These are phyloP conservation scores for Pouteria glomerata DNA, from an alignment of 148 eudicot genomes.

Conservation along the genomic window DNA sequence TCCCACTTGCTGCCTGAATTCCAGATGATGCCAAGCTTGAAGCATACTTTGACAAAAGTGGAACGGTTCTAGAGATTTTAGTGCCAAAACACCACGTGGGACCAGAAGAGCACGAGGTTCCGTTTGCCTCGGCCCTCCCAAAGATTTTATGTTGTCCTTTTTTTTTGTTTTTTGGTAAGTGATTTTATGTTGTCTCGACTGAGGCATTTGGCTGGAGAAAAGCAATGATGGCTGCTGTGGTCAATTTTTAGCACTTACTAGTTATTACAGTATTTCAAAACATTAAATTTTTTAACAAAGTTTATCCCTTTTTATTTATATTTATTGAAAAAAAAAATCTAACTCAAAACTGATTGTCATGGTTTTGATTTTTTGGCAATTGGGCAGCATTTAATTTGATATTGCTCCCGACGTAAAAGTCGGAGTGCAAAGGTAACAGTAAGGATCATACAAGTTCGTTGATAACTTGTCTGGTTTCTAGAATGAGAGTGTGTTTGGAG, in stretches of 20 bases:
- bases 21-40: conserved; percentile 64
- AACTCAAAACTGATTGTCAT: conserved; percentile 16
- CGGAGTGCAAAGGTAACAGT: conserved; percentile 24
- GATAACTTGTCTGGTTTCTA: not conserved
- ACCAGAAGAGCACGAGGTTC: conserved; percentile 64
- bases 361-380: conserved; percentile 14
- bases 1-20: conserved; percentile 44
- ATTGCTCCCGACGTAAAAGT: conserved; percentile 29
- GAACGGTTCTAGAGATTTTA: conserved; percentile 52
- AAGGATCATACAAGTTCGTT: conserved; percentile 15
- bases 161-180: too few relatives aligned
- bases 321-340: conserved; percentile 1
- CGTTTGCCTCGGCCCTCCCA: conserved; percentile 50
- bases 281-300: conserved; percentile 13
- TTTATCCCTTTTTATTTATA: conserved; percentile 4
- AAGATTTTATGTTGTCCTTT: too few relatives aligned
- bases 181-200: conserved; percentile 34
- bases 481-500: too few relatives aligned
- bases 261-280: conserved; percentile 14
- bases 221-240: conserved; percentile 18
- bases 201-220: conserved; percentile 13
- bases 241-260: conserved; percentile 14
- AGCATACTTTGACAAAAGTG: conserved; percentile 47
- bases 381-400: conserved; percentile 23
- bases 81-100: conserved; percentile 54